A percentile compares a stretch with the other conserved stretches of the same genome.
Evolutionary conservation across 2,329 filamentous ascomycete genomes (phyloP).

Genomic region (Aspergillus sergii): DNA sequence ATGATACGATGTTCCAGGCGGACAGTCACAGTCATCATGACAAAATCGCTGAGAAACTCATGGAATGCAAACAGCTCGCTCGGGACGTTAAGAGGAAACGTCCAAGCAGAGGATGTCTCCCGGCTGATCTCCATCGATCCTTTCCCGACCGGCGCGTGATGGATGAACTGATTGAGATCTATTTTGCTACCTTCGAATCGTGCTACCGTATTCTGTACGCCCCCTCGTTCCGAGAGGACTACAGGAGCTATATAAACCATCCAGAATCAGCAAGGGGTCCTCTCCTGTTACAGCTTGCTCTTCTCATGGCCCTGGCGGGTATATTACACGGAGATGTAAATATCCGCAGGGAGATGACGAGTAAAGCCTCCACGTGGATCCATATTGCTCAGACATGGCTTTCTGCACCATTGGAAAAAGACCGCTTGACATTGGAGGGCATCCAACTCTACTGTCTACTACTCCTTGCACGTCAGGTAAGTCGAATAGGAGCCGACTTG

Average conservation of each 20-base stretch:
- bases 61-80: constrained; percentile 28
- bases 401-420: constrained; percentile 25
- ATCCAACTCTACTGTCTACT: constrained; percentile 25
- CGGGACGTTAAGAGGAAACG: constrained; percentile 22
- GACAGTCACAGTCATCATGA: neutral
- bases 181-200: constrained; percentile 31
- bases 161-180: constrained; percentile 22
- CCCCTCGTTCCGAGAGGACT: constrained; percentile 30
- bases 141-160: constrained; percentile 19
- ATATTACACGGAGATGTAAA: constrained; percentile 11
- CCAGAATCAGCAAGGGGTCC: constrained; percentile 10
- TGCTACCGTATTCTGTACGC: constrained; percentile 32
- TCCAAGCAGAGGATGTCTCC: constrained; percentile 21
- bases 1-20: neutral
- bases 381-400: constrained; percentile 24
- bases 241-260: constrained; percentile 19
- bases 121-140: constrained; percentile 11
- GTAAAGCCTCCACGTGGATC: constrained; percentile 16
- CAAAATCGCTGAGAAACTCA: constrained; percentile 11
- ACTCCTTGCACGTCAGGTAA: constrained; percentile 20
- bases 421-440: constrained; percentile 17
- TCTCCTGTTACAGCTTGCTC: constrained; percentile 23
- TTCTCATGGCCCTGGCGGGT: constrained; percentile 23
- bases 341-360: constrained; percentile 11
- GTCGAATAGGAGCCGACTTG: constrained; percentile 30